Evolutionary conservation across 345 rosid genomes (phyloP), one percentile per base, ranked within the genome.

Genomic region (Citrus unshiu): DNA sequence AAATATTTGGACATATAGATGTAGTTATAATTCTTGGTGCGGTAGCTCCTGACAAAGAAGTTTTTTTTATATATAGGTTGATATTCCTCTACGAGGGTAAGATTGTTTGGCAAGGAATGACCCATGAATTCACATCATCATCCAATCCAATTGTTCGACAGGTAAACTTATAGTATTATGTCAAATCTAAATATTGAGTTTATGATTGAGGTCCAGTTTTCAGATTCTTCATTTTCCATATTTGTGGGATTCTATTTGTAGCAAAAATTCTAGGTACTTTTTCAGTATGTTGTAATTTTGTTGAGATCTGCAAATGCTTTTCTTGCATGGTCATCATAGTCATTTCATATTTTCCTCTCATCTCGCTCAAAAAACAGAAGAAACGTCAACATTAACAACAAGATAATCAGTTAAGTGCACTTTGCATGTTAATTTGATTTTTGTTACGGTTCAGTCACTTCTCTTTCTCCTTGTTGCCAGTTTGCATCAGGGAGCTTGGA

Each of bases 401-500:
- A 1, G 5, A 68, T n/a, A 2, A n/a, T 35, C 22, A 29, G 14
- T 27, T 32, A 8, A 21, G 61, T 22, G 19, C 75, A 32, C 19
- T 19, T 56, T 16, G 29, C 19, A 19, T 72, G 40, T 30, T 29
- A 56, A 40, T 13, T 49, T 27, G 29, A 37, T 67, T 25, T 46
- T 65, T 64, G 6, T 43, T 30, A 65, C 16, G 2, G 35, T 60
- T 62, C 61, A 46, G 21, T 67, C 27, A 24, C 30, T 56, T 32
- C 6, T 46, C 32, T 30, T 65, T 65, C 49, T 69, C 37, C 25
- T 30, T 64, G 59, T 71, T 34, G 83, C 83, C 94, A 94, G 98
- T 96, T 96, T 88, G 99, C 97, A 75, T 89, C 99, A 22, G 98
- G 99, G 68, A 96, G 92, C 88, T 88, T 93, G 64, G 93, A 92